Evolutionary conservation across 441 rosid species (phyloP).

Genomic region (Adansonia rubrostipa): DNA sequence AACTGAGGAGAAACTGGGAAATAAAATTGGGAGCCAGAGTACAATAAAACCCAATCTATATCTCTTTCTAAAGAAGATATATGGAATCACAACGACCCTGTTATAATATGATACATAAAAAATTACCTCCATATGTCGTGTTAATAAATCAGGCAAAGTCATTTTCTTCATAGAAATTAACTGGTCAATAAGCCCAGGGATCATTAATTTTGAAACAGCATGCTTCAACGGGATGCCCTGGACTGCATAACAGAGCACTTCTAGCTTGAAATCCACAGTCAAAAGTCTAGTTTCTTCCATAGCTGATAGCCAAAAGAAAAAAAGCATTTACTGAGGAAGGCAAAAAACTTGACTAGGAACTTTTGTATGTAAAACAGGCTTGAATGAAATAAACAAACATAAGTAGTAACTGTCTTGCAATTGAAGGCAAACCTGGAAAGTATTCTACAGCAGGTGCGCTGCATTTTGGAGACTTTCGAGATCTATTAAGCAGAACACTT

Average conservation of each 20-base stretch:
- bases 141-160: constrained; percentile 55
- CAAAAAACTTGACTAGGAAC: background rate
- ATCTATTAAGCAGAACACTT: constrained; percentile 64
- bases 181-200: constrained; percentile 82
- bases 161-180: constrained; percentile 64
- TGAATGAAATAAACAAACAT: constrained; percentile 16
- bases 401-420: background rate
- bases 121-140: constrained; percentile 63
- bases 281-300: constrained; percentile 67
- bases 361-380: background rate
- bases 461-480: constrained; percentile 47
- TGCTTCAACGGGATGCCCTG: constrained; percentile 65
- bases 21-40: background rate
- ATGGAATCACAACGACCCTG: background rate
- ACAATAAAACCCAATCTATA: background rate
- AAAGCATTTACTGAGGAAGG: background rate
- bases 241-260: constrained; percentile 73
- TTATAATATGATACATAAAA: background rate
- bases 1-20: background rate
- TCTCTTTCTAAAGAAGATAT: background rate
- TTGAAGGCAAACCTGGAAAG: constrained; percentile 64
- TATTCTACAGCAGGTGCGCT: constrained; percentile 69
- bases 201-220: constrained; percentile 66
- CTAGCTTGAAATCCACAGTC: constrained; percentile 67
- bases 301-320: constrained; percentile 45